Base-by-base conservation (phyloP, 805 yeast genomes). In the Kregervanrija delftensis region DNA sequence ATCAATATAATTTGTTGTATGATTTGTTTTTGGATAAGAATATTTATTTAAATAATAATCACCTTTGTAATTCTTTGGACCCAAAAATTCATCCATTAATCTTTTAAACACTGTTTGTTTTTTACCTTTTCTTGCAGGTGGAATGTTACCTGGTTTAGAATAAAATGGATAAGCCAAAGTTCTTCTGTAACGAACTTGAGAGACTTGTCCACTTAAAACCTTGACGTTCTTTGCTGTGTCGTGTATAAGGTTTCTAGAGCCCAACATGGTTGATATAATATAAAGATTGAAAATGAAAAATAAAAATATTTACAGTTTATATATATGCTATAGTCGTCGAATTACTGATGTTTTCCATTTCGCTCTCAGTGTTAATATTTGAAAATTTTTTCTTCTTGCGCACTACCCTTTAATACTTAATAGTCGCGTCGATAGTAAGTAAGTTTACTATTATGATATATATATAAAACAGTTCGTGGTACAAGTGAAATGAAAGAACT, bases 1-100 rank as follows among this genome's bases (percentile, higher is more conserved):
- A 38, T 74, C 76, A 36, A 86, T 73, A 63, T 86, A 88, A 59
- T 83, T 84, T 37, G 95, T 88, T 35, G 68, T 66, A 58, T 85
- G 87, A 55, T 83, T 66, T 49, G 74, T 77, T 14, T 84, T 79
- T 11, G 87, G 81, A 50, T 72, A 72, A 55, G 74, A 79, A 64
- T 86, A 84, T 60, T 83, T 86, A 72, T 88, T 90, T 59, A 78
- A 65, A 49, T 73, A 72, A 63, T 86, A 86, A 52, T 86, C 88
- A 14, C 96, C 96, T 62, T 83, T 82, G 66, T 78, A 78, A 65
- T 87, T 88, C 61, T 73, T 77, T 34, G 91, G 91, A 3, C 97
- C 97, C 45, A 89, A 68, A 67, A 87, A 89, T 51, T 74, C 77
- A 52, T 79, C 77, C 76, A 88, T 69, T 35, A 79, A 78, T 60